Evolutionary conservation across 371 early-diverging fungal genomes (phyloP), one percentile per base, ranked within the genome.

Genomic region (Rhizopus microsporus): DNA sequence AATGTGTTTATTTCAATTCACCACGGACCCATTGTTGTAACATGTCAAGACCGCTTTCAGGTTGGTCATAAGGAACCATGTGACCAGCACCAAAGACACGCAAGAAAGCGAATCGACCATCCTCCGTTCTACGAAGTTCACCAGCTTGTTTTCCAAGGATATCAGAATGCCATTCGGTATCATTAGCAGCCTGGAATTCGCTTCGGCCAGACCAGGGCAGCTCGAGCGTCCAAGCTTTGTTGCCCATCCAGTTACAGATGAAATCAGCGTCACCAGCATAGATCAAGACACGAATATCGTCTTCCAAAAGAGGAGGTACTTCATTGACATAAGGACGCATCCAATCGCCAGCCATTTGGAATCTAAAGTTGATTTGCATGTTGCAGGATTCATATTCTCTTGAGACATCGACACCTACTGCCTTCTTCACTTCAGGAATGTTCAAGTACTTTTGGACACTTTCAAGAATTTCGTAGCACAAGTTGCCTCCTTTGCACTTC

Each of bases 191-290:
- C 34, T 75, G 60, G 72, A 91, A 93, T 31, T 81, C 87, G 5
- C 72, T 59, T 57, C 84, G 72, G 38, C 93, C 94, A 35, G 74
- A 64, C 98, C 98, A 97, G 38, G 85, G 84, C 48, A 97, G 75
- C 17, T 76, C 84, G 38, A 85, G 56, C 7, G 91, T 76, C 94
- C 94, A 96, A 2, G 93, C 95, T 80, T 92, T 92, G 85, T 94
- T 96, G 51, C 96, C 96, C 65, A 91, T 86, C 94, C 94, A 95
- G 72, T 93, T 93, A 81, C 93, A 92, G 51, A 91, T 90, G 61
- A 81, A 90, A 67, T 91, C 92, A 4, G 89, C 89, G 62, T 90
- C 86, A 52, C 97, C 97, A 60, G 94, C 92, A 74, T 95, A 97
- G 51, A 97, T 71, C 57, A 97, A 74, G 9, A 96, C 82, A 13